phyloP scores from a whole-genome alignment of 495 filamentous ascomycete genomes.

The Bathelium albidoporum region DNA sequence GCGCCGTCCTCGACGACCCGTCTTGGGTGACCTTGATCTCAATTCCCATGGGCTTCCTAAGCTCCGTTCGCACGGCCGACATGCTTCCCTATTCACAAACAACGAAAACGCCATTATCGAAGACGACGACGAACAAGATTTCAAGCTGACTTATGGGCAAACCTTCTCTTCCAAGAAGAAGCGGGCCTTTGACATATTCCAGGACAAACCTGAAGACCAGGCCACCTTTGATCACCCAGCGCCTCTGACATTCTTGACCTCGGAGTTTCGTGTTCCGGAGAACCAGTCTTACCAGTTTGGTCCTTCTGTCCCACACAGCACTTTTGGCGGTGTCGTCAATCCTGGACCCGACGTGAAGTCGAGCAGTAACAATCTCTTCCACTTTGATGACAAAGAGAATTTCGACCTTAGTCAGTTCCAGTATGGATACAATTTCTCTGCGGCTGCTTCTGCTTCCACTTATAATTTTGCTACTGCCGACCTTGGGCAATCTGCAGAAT shows the following conservation, averaged over 20 bases:
- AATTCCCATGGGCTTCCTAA: constrained; percentile 11
- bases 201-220: constrained; percentile 16
- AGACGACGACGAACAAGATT: constrained; percentile 12
- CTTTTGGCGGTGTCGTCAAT: constrained; percentile 10
- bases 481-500: neutral
- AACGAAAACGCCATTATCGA: constrained; percentile 1
- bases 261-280: constrained; percentile 16
- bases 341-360: neutral
- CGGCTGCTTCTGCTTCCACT: neutral
- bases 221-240: constrained; percentile 23
- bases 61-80: neutral
- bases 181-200: constrained; percentile 21
- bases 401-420: neutral
- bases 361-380: neutral
- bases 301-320: neutral
- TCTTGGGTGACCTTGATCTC: constrained; percentile 17
- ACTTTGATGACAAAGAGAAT: neutral
- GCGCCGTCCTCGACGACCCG: constrained; percentile 14
- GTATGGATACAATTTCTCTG: neutral
- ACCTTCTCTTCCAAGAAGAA: constrained; percentile 13
- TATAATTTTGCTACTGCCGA: neutral
- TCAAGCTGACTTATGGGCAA: constrained; percentile 12
- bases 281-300: neutral
- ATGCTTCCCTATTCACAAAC: constrained; percentile 10
- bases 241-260: constrained; percentile 19